Percentiles rank a stretch among this genome's conserved stretches.
Conservation (phyloP, 2,329 filamentous ascomycete genomes). For the Sarocladium strictum region DNA sequence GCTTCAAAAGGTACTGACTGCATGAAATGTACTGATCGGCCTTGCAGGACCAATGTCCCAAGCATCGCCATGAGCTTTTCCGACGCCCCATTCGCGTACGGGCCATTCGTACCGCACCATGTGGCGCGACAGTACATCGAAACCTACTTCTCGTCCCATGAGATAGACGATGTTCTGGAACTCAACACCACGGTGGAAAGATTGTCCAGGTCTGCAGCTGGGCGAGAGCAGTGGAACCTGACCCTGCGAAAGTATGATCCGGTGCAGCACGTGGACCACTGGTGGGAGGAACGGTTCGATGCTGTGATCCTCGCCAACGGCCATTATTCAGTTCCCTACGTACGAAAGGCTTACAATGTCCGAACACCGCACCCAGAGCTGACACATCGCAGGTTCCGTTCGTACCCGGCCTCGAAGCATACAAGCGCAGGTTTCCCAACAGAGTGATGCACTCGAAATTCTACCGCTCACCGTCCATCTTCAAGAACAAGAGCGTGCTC, state of each 20-base stretch:
- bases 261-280: conserved; percentile 37
- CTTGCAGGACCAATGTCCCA: conserved; percentile 46
- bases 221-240: conserved; percentile 35
- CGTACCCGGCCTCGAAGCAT: neutral
- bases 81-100: conserved; percentile 46
- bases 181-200: conserved; percentile 49
- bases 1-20: too few species aligned
- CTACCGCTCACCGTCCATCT: conserved; percentile 33
- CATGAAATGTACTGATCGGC: too few species aligned
- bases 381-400: neutral
- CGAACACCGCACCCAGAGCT: neutral
- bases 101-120: conserved; percentile 49
- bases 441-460: conserved; percentile 38
- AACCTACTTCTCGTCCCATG: conserved; percentile 46
- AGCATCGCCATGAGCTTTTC: conserved; percentile 52
- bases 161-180: conserved; percentile 37
- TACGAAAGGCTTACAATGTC: conserved; percentile 20
- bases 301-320: conserved; percentile 37
- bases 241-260: conserved; percentile 41
- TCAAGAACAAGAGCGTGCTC: conserved; percentile 27
- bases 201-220: conserved; percentile 28
- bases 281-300: conserved; percentile 48
- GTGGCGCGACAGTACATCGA: conserved; percentile 50
- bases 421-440: neutral
- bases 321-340: conserved; percentile 38